Evolutionary conservation across 2,329 filamentous ascomycete species (phyloP), one percentile per base, ranked within the genome.

Genomic region (Annulohypoxylon truncatum): DNA sequence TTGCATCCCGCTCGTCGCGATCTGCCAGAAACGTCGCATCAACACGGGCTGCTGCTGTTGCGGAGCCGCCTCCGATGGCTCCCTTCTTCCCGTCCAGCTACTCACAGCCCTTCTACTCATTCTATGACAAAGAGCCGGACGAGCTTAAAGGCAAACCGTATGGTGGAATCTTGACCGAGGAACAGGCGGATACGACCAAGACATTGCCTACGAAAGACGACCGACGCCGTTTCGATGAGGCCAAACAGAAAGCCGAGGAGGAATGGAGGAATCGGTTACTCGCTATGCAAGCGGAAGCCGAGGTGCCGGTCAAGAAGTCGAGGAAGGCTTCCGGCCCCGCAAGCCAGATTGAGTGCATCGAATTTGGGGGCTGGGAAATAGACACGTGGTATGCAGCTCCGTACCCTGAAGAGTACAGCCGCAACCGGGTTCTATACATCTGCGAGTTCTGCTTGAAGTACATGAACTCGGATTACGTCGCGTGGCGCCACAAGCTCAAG

Each of bases 391-490:
- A 99, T 80, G 95, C 96, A 28, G 96, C 96, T 38, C 96, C 96
- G 10, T 99, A 99, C 77, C 96, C 96, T 0, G 96, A 97, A 77
- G 96, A 99, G 80, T 99, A 99, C 82, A 98, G 94, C 78, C 90
- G 95, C 69, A 98, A 99, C 77, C 90, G 93, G 28, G 92, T 97
- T 35, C 86, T 99, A n/a, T 98, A 97, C 80, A 98, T 99, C 69
- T 99, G 96, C 84, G 96, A 99, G 79, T 99, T 98, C 79, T 99
- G 96, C 77, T 84, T 99, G 65, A 99, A 98, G 80, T 99, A 99
- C 82, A 97, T 99, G 94, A 97, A 96, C 79, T 98, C 96, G 15
- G 95, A 97, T 77, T 98, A 97, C 74, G 96, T 99, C 26, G 95
- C 96, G 12, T 98, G 95, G 93, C 89, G 96, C 56, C 96, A 99